Evolutionary conservation across 305 asterid genomes (phyloP).

Genomic region (Rubia occidens): DNA sequence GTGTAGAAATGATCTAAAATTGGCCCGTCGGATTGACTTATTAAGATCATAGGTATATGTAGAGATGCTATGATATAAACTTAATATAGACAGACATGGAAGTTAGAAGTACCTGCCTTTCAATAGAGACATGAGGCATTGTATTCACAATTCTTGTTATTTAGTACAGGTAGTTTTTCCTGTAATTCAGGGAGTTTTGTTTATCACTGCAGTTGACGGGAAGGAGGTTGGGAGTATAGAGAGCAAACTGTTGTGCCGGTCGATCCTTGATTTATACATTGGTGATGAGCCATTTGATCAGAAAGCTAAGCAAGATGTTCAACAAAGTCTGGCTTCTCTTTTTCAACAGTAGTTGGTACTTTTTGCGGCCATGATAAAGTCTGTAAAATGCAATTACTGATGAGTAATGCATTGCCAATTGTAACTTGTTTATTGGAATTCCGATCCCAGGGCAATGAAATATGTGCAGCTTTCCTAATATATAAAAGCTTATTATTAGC

Average conservation of each 20-base stretch:
- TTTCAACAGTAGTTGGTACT: slow-evolving; percentile 32
- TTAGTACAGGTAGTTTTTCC: not conserved
- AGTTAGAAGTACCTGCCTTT: not conserved
- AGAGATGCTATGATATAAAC: not conserved
- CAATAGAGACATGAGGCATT: not conserved
- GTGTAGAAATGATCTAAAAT: too few relatives aligned
- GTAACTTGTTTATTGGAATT: not conserved
- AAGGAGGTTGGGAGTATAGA: slow-evolving; percentile 72
- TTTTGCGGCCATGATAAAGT: not conserved
- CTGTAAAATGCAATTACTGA: not conserved
- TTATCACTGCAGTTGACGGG: slow-evolving; percentile 55
- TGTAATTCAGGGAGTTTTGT: not conserved
- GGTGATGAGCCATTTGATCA: slow-evolving; percentile 78
- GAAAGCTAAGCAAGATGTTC: slow-evolving; percentile 73
- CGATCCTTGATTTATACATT: slow-evolving; percentile 70
- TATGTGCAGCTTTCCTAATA: not conserved
- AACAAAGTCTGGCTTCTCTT: slow-evolving; percentile 50
- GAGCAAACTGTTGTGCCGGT: slow-evolving; percentile 67
- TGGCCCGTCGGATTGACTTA: too few relatives aligned
- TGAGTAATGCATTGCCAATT: not conserved
- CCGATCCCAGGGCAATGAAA: not conserved
- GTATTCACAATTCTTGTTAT: not conserved
- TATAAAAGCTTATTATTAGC: not conserved
- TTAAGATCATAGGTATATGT: too few relatives aligned
- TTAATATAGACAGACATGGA: not conserved